Conservation (phyloP, 2,329 filamentous ascomycete species). For the Exophiala phaeomuriformis region DNA sequence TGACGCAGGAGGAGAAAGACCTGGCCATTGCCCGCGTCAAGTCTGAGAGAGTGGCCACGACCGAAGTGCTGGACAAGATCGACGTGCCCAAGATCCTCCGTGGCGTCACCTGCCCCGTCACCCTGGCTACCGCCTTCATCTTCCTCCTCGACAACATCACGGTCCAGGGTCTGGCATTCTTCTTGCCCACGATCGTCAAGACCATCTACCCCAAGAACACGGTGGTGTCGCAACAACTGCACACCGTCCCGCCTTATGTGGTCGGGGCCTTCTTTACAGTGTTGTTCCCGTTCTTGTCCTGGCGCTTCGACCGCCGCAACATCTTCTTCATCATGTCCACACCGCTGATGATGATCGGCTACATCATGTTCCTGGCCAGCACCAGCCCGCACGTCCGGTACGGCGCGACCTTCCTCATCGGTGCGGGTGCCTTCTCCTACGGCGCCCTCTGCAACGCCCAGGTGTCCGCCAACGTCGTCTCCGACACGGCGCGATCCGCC, state of each 20-base stretch:
- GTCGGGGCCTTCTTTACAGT: constrained; percentile 61
- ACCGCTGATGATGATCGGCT: constrained; percentile 61
- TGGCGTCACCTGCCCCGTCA: constrained; percentile 59
- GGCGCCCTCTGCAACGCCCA: constrained; percentile 62
- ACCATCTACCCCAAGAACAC: constrained; percentile 57
- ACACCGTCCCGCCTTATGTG: constrained; percentile 63
- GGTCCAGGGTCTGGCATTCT: constrained; percentile 63
- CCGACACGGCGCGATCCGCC: constrained; percentile 60
- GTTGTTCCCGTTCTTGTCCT: constrained; percentile 54
- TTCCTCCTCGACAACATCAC: constrained; percentile 63
- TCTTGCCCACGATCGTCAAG: constrained; percentile 61
- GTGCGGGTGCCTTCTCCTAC: constrained; percentile 55
- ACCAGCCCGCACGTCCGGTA: constrained; percentile 51
- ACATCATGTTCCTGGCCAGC: constrained; percentile 62
- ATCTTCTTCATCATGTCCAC: constrained; percentile 55
- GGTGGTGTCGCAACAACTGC: constrained; percentile 59
- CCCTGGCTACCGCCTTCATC: constrained; percentile 49
- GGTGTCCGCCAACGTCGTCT: constrained; percentile 62
- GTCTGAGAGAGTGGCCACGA: constrained; percentile 58
- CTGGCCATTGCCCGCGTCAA: constrained; percentile 61
- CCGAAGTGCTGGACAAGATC: constrained; percentile 57
- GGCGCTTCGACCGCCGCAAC: constrained; percentile 53
- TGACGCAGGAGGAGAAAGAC: constrained; percentile 58
- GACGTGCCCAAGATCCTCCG: constrained; percentile 52
- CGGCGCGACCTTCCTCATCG: constrained; percentile 63